phyloP scores from a whole-genome alignment of 225 moss, liverwort and hornwort genomes.

The Rhytidiadelphus loreus region DNA sequence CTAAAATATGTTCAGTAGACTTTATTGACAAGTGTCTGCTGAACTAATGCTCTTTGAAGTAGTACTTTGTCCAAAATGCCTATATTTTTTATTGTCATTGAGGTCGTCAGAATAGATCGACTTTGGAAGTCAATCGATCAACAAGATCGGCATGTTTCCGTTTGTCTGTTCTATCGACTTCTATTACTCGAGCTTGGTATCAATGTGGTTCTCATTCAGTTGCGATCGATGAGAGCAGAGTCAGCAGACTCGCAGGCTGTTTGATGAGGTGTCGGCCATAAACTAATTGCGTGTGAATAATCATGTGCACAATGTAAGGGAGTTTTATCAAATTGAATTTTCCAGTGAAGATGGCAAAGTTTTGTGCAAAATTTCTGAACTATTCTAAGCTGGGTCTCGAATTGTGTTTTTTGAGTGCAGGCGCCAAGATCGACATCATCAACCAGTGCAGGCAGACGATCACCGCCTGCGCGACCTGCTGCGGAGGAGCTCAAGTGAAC shows the following conservation, averaged over 20 bases:
- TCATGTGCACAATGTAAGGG: neutral
- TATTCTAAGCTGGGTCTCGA: neutral
- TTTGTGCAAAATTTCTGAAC: neutral
- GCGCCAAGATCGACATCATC: conserved; percentile 14
- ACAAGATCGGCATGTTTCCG: neutral
- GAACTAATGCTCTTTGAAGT: neutral
- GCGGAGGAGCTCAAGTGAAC: conserved; percentile 5
- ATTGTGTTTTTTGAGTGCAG: neutral
- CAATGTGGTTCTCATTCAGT: neutral
- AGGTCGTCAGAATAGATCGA: neutral
- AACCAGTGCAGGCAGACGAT: conserved; percentile 20
- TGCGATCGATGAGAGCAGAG: neutral
- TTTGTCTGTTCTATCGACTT: too few relatives aligned
- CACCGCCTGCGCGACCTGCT: conserved; percentile 19
- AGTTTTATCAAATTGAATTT: neutral
- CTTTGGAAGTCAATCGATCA: neutral
- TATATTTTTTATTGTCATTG: neutral
- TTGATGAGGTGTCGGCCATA: too few relatives aligned
- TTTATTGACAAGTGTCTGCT: neutral
- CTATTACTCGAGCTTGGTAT: neutral
- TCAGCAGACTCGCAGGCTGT: neutral
- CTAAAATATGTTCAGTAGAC: neutral
- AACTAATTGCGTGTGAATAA: too few relatives aligned
- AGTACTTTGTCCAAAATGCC: neutral
- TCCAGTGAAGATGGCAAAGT: too few relatives aligned